These are phyloP conservation scores for Diaporthe helianthi DNA, from an alignment of 2,329 filamentous ascomycete genomes.

Conservation along the genomic window DNA sequence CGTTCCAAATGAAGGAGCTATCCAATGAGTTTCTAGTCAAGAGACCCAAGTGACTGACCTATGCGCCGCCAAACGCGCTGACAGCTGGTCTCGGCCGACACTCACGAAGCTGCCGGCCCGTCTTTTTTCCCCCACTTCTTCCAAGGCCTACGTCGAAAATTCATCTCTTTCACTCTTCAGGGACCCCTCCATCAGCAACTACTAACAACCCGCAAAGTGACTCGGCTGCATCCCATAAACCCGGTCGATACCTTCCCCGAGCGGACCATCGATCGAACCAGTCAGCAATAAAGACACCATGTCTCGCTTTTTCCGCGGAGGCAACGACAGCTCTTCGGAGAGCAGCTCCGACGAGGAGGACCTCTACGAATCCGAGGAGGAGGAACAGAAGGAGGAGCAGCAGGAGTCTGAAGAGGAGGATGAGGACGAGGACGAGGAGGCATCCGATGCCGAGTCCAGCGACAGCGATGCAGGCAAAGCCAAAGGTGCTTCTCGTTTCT, in stretches of 20 bases:
- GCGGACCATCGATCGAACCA: conserved; percentile 23
- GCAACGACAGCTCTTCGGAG: conserved; percentile 91
- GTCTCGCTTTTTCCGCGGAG: conserved; percentile 97
- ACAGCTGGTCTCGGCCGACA: conserved; percentile 16
- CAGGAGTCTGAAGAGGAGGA: conserved; percentile 60
- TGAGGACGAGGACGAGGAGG: conserved; percentile 60
- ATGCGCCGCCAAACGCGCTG: not conserved
- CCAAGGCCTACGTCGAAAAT: conserved; percentile 25
- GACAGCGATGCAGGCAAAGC: conserved; percentile 72
- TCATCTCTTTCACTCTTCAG: conserved; percentile 15
- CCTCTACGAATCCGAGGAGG: conserved; percentile 79
- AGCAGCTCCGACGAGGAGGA: conserved; percentile 96
- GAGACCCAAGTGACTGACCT: not conserved
- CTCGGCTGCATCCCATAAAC: conserved; percentile 27
- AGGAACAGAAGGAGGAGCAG: conserved; percentile 65
- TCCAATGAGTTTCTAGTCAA: not conserved
- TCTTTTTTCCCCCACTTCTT: conserved; percentile 29
- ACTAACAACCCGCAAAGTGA: conserved; percentile 32
- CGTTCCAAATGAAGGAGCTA: not conserved
- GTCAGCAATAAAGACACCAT: conserved; percentile 57
- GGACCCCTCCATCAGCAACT: conserved; percentile 23
- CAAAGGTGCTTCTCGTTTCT: conserved; percentile 81
- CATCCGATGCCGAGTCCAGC: conserved; percentile 54
- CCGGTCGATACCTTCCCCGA: conserved; percentile 19
- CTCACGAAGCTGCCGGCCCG: conserved; percentile 6